Evolutionary conservation across 192 early-diverging fungal species (phyloP).

Genomic region (Linnemannia elongata): DNA sequence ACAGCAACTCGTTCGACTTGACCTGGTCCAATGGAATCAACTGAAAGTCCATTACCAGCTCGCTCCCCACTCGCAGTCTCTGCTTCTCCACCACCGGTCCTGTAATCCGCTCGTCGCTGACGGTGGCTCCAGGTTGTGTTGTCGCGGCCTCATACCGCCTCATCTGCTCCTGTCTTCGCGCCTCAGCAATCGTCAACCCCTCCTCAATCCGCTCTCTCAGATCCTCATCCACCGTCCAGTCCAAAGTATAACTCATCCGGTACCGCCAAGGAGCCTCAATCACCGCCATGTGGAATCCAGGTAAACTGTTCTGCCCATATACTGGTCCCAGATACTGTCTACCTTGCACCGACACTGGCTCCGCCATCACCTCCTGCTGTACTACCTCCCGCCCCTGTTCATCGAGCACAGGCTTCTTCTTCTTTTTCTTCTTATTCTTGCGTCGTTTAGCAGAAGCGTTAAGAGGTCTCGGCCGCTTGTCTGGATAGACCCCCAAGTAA

Average conservation of each 20-base stretch:
- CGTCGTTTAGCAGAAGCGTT: neutral
- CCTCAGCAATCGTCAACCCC: neutral
- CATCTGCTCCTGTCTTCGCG: neutral
- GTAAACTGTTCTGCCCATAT: conserved; percentile 19
- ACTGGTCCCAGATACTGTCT: neutral
- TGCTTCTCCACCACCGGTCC: neutral
- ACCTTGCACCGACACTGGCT: neutral
- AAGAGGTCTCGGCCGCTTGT: neutral
- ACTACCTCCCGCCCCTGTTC: neutral
- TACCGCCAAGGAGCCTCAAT: conserved; percentile 35
- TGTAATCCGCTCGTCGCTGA: neutral
- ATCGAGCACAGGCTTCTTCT: conserved; percentile 17
- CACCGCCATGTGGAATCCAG: conserved; percentile 1
- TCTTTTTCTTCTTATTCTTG: conserved; percentile 25
- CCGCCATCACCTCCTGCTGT: neutral
- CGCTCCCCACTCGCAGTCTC: neutral
- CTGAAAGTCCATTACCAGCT: conserved; percentile 27
- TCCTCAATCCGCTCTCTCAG: neutral
- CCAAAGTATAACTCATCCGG: conserved; percentile 20
- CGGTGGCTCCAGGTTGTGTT: neutral
- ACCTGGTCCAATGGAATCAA: conserved; percentile 33
- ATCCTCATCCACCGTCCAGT: conserved; percentile 12
- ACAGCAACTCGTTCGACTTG: conserved; percentile 20
- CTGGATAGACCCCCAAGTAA: neutral
- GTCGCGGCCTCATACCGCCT: neutral